A percentile compares a stretch with the other conserved stretches of the same genome.
Evolutionary conservation across 2,329 filamentous ascomycete genomes (phyloP).

Genomic region (Daldinia eschscholtzii): DNA sequence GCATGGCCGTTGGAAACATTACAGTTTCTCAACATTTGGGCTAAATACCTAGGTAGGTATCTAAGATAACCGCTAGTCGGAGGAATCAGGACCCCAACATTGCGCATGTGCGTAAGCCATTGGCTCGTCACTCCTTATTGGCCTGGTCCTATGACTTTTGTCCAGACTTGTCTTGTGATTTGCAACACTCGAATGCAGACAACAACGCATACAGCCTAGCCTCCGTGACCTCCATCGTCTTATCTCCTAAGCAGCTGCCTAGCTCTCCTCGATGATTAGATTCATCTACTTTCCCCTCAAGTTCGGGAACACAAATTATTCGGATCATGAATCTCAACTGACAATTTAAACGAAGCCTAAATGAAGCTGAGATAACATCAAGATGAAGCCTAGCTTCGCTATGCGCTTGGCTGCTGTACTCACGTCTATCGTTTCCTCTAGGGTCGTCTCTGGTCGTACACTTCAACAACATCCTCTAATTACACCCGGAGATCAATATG

Average conservation of each 20-base stretch:
- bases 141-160: constrained; percentile 35
- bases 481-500: constrained; percentile 38
- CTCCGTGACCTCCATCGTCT: constrained; percentile 6
- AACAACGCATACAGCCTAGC: constrained; percentile 2
- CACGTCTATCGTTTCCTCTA: constrained; percentile 3
- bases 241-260: constrained; percentile 30
- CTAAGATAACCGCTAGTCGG: constrained; percentile 7
- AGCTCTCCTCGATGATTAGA: constrained; percentile 9
- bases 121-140: constrained; percentile 35
- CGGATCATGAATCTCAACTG: constrained; percentile 25
- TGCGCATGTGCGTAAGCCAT: constrained; percentile 44
- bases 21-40: neutral
- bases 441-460: constrained; percentile 16
- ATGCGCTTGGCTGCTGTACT: constrained; percentile 40
- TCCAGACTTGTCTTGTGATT: neutral
- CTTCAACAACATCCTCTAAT: constrained; percentile 18
- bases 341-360: neutral
- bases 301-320: constrained; percentile 5
- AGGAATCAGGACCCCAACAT: constrained; percentile 29
- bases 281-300: constrained; percentile 12
- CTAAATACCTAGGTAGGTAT: too few relatives aligned
- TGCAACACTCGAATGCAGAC: neutral
- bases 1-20: too few relatives aligned
- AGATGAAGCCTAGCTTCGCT: constrained; percentile 30
- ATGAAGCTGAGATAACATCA: constrained; percentile 13